Evolutionary conservation across 768 basidiomycete species (phyloP), one percentile per base, ranked within the genome.

Genomic region (Pleurotus eryngii): DNA sequence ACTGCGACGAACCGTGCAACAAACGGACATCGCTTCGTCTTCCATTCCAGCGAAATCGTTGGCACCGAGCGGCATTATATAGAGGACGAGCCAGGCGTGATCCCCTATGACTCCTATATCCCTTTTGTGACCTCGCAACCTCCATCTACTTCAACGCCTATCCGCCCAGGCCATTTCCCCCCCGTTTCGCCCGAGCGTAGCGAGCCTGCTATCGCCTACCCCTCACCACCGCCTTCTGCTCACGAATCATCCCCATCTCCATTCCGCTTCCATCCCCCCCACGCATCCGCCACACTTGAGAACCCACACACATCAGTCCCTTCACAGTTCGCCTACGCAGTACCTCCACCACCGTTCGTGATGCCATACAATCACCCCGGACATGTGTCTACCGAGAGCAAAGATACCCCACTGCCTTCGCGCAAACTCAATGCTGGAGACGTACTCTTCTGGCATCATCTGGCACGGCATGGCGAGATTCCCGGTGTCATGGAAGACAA

Each of bases 11-110:
- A 87, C 68, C 83, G 88, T 58, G 77, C 84, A 6, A 90, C 90
- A 20, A 93, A 92, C 68, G 89, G 90, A 7, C 90, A 92, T 68
- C 84, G 90, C 27, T 94, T 90, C 68, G 91, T 94, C 37, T 94
- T 93, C 69, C 90, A 93, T 74, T 87, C 86, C 40, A 80, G 69
- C 60, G 86, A 87, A 69, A 82, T 91, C 53, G 61, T 70, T 22
- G 81, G 82, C 7, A 80, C 79, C 24, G 86, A 88, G 65, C 81
- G 89, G 43, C 77, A 80, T 63, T 86, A 89, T 61, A 72, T 89
- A 56, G 71, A 71, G 37, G 76, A 80, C 58, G 89, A 92, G 67
- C 80, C 80, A 24, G 87, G 87, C 22, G 81, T 89, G 15, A 71
- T 81, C 20, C 75, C 78, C 12, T 70, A 74, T 56, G 77, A 81